Evolutionary conservation across 2,329 filamentous ascomycete genomes (phyloP).

Genomic region (Harringtonia lauricola): DNA sequence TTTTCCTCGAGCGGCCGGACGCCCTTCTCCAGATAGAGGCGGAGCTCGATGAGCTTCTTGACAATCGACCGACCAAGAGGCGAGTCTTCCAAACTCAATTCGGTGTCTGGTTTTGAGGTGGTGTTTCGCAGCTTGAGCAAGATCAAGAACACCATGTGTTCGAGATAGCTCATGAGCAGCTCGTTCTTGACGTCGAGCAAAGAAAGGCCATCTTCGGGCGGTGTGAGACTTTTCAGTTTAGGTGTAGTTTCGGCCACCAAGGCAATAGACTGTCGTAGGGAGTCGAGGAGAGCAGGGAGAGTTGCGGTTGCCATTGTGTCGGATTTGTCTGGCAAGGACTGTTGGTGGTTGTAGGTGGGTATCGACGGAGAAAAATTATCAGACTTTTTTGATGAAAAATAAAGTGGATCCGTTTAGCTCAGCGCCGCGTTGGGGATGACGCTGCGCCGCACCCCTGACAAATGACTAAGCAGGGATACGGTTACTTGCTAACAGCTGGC

Average conservation of each 20-base stretch:
- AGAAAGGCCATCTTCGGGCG: slow-evolving; percentile 81
- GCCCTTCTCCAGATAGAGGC: slow-evolving; percentile 89
- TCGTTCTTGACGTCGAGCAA: slow-evolving; percentile 95
- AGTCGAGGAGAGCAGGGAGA: slow-evolving; percentile 38
- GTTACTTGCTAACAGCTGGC: background rate
- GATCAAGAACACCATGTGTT: slow-evolving; percentile 84
- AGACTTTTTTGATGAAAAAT: slow-evolving; percentile 6
- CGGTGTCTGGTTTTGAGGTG: slow-evolving; percentile 11
- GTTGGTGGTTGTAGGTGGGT: background rate
- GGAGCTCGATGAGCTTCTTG: slow-evolving; percentile 78
- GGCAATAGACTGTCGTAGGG: slow-evolving; percentile 45
- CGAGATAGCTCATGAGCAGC: slow-evolving; percentile 88
- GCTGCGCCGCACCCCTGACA: too few relatives aligned
- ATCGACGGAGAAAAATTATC: background rate
- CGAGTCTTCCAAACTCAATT: slow-evolving; percentile 18
- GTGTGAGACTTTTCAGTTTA: slow-evolving; percentile 49
- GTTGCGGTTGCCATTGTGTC: slow-evolving; percentile 18
- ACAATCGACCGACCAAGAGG: slow-evolving; percentile 57
- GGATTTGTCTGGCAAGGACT: background rate
- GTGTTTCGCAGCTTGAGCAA: slow-evolving; percentile 64
- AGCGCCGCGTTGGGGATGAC: background rate
- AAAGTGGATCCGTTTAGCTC: background rate
- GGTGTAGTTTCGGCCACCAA: slow-evolving; percentile 58
- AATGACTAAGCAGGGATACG: background rate
- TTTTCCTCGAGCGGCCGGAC: slow-evolving; percentile 82